Evolutionary conservation across 2,329 filamentous ascomycete genomes (phyloP), one percentile per base, ranked within the genome.

Genomic region (Huntiella moniliformis): DNA sequence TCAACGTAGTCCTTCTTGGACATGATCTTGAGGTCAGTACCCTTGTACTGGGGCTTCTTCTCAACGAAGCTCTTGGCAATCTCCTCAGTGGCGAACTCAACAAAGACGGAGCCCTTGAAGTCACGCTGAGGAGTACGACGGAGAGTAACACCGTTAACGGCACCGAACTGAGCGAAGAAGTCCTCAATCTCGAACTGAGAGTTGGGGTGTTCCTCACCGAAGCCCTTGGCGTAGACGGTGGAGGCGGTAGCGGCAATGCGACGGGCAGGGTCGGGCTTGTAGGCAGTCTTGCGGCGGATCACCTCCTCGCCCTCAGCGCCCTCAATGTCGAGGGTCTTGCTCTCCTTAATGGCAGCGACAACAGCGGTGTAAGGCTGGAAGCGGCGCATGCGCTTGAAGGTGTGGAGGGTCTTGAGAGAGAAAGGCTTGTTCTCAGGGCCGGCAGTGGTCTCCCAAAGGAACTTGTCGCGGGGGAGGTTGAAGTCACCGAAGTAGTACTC

Each of bases 61-160:
- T 93, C 81, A 51, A 95, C 66, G 64, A 98, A 98, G 49, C 77
- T 76, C 60, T 86, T 71, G 56, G 83, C 79, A 16, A 75, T 71
- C 54, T 92, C 83, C 56, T 86, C 79, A 42, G 74, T 74, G 51
- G 74, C 71, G 61, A 96, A 98, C 62, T 95, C 88, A 53, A 94
- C 84, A 58, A 95, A 96, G 49, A 94, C 84, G 54, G 85, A 94
- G 54, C 88, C 86, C 72, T 98, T 98, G 77, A 96, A 98, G 44
- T 71, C 65, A 56, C 77, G 77, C 50, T 78, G 67, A 38, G 71
- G 68, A 42, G 68, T 69, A 53, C 91, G 85, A 54, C 92, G 84
- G 52, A 98, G 80, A 57, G 88, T 87, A 51, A 98, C 79, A 40
- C 79, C 74, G 56, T 82, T 84, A 55, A 84, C 74, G 31, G 81